Percentiles rank a stretch among this genome's conserved stretches.
phyloP scores from a whole-genome alignment of 306 rosid genomes.

The barrel medic (Medicago truncatula) region DNA sequence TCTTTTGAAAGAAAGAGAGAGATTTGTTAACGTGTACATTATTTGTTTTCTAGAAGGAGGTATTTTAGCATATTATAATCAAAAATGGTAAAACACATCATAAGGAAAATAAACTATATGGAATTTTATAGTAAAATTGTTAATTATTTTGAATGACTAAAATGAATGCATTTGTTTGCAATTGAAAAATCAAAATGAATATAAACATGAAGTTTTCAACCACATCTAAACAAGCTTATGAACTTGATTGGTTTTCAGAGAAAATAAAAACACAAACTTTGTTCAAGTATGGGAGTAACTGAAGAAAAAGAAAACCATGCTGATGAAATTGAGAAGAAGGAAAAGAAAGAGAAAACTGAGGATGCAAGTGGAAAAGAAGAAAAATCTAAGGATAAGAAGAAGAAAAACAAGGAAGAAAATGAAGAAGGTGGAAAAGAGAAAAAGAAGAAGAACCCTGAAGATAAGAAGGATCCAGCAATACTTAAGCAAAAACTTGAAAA shows the following conservation, averaged over 20 bases:
- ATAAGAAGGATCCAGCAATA: constrained; percentile 58
- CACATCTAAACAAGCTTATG: background rate
- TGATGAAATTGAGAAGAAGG: constrained; percentile 35
- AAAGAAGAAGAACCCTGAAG: constrained; percentile 67
- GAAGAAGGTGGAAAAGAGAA: constrained; percentile 43
- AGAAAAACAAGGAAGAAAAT: constrained; percentile 34
- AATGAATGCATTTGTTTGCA: background rate
- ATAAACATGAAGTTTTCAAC: background rate
- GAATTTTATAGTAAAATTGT: no score
- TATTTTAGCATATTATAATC: no score
- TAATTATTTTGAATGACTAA: background rate
- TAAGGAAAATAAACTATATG: no score
- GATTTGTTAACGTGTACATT: no score
- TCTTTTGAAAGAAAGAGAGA: no score
- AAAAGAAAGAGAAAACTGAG: constrained; percentile 41
- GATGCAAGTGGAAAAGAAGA: constrained; percentile 21
- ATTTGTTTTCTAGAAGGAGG: no score
- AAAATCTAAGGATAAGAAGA: constrained; percentile 48
- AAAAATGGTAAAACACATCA: no score
- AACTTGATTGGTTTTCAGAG: constrained; percentile 40
- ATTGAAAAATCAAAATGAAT: background rate
- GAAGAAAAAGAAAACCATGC: constrained; percentile 32
- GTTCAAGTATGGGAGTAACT: constrained; percentile 52
- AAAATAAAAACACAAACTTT: constrained; percentile 10
- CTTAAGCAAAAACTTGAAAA: constrained; percentile 66